A percentile compares a stretch with the other conserved stretches of the same genome.
Conservation (phyloP, 2,329 filamentous ascomycete genomes). For the Diaporthe humulicola region DNA sequence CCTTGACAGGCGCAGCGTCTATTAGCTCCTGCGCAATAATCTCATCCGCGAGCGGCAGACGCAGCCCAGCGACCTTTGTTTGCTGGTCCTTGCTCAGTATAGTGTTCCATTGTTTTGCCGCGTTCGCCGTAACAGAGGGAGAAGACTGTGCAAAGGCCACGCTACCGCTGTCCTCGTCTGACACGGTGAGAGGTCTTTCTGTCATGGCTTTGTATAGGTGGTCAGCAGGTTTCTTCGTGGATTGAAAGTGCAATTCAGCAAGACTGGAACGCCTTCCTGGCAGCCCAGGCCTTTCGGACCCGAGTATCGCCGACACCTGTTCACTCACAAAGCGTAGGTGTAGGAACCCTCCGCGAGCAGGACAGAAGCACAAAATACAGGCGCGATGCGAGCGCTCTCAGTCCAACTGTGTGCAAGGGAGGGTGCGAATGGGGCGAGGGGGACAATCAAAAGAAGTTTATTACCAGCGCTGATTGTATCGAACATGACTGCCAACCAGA, state of each 20-base stretch:
- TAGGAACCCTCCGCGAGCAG: background rate
- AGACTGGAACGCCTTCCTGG: background rate
- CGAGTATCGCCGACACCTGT: background rate
- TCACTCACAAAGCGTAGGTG: background rate
- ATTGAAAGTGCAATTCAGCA: background rate
- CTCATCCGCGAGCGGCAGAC: constrained; percentile 69
- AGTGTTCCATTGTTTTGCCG: constrained; percentile 32
- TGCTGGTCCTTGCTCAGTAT: constrained; percentile 37
- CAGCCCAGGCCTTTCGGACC: background rate
- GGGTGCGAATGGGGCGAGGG: background rate
- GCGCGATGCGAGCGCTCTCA: background rate
- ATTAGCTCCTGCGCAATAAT: constrained; percentile 62
- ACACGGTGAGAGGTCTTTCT: constrained; percentile 52
- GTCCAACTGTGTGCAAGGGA: background rate
- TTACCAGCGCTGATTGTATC: constrained; percentile 39
- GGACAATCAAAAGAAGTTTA: background rate
- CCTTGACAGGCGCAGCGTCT: constrained; percentile 69
- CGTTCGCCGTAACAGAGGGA: background rate
- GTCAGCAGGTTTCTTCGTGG: background rate
- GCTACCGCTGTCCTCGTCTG: constrained; percentile 53
- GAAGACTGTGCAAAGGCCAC: constrained; percentile 18
- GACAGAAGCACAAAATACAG: background rate
- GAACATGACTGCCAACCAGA: constrained; percentile 59
- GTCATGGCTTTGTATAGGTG: constrained; percentile 56
- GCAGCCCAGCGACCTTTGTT: constrained; percentile 42